phyloP scores from a whole-genome alignment of 192 early-diverging fungal genomes.

The Geranomyces variabilis region DNA sequence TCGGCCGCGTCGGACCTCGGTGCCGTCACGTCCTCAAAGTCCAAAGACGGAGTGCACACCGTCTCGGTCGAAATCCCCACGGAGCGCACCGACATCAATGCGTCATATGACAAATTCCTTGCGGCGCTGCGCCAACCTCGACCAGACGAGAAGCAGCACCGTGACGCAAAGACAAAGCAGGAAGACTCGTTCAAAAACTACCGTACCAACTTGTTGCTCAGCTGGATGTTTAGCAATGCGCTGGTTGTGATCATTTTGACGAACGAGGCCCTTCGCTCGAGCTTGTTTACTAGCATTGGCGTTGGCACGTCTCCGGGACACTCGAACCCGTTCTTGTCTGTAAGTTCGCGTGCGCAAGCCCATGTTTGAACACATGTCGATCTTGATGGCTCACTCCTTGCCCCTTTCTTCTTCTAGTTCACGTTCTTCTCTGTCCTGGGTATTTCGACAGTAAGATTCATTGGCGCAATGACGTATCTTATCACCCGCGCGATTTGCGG shows the following conservation, averaged over 20 bases:
- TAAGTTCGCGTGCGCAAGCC: constrained; percentile 1
- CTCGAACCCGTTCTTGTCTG: constrained; percentile 72
- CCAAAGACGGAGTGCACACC: constrained; percentile 68
- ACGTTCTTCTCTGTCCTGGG: constrained; percentile 86
- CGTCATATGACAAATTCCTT: constrained; percentile 80
- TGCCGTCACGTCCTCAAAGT: constrained; percentile 72
- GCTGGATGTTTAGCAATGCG: constrained; percentile 87
- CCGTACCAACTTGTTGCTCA: constrained; percentile 78
- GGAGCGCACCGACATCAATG: constrained; percentile 78
- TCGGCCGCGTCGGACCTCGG: constrained; percentile 67
- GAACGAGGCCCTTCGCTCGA: constrained; percentile 37
- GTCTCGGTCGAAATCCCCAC: constrained; percentile 78
- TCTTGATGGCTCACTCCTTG: not conserved
- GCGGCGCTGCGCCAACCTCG: constrained; percentile 58
- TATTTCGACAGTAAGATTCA: constrained; percentile 72
- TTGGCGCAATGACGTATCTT: constrained; percentile 75
- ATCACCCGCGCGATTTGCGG: constrained; percentile 65
- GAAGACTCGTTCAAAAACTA: constrained; percentile 91
- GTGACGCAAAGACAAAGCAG: constrained; percentile 80
- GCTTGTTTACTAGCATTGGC: constrained; percentile 29
- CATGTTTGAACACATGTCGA: not conserved
- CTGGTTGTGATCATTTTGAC: constrained; percentile 74
- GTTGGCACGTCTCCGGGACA: constrained; percentile 4
- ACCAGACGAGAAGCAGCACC: constrained; percentile 58
- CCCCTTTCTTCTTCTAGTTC: constrained; percentile 48